A percentile compares a stretch with the other conserved stretches of the same genome.
Conservation (phyloP, 768 basidiomycete species). For the Dacryopinax primogenitus region DNA sequence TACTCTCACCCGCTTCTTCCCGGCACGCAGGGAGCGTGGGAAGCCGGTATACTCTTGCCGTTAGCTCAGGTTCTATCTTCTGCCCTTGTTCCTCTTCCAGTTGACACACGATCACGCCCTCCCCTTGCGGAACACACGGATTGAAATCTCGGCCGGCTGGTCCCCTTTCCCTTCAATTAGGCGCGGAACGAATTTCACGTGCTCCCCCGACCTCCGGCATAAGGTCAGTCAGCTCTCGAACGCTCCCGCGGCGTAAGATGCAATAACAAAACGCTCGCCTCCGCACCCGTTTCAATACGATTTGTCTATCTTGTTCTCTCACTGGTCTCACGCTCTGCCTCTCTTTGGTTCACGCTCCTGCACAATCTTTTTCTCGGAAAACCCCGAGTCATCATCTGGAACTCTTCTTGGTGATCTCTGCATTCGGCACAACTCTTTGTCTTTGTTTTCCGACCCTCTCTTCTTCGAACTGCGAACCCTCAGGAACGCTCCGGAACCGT, state of each 20-base stretch:
- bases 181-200: constrained; percentile 2
- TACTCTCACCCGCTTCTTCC: constrained; percentile 5
- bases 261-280: not conserved
- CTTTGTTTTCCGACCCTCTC: constrained; percentile 8
- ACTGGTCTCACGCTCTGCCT: constrained; percentile 1
- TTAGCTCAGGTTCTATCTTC: not conserved
- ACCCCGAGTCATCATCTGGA: not conserved
- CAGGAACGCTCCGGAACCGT: not conserved
- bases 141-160: not conserved
- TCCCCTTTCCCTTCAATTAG: not conserved
- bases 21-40: constrained; percentile 6
- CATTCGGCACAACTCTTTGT: not conserved
- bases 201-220: not conserved
- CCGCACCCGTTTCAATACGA: not conserved
- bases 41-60: not conserved
- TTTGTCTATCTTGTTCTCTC: not conserved
- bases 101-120: not conserved
- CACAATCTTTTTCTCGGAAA: not conserved
- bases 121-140: not conserved
- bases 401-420: not conserved
- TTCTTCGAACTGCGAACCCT: not conserved
- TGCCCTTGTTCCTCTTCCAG: not conserved
- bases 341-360: not conserved
- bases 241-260: not conserved
- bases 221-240: not conserved